phyloP scores from a whole-genome alignment of 2,329 filamentous ascomycete species.

The Alternaria alternata region DNA sequence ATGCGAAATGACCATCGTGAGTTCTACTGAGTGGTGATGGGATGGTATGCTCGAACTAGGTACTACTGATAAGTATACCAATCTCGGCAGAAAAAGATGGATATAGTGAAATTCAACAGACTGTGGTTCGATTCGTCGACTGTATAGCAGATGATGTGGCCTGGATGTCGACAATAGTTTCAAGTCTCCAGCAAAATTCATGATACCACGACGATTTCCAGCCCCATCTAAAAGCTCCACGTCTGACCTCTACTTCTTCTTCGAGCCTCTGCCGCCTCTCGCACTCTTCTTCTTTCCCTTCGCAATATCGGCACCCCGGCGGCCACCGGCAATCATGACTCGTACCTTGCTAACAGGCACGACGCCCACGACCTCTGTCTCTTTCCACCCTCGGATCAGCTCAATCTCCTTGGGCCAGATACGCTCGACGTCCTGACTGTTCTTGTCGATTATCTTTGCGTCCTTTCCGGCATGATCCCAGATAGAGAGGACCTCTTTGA shows the following conservation, averaged over 20 bases:
- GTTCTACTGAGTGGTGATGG: background rate
- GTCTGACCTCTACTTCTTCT: conserved; percentile 31
- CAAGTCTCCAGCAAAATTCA: background rate
- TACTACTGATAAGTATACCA: background rate
- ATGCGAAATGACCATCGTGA: background rate
- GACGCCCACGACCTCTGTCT: conserved; percentile 80
- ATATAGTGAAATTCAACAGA: background rate
- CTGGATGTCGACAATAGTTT: background rate
- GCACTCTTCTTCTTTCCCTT: conserved; percentile 42
- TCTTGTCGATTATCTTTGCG: conserved; percentile 53
- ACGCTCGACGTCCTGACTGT: conserved; percentile 67
- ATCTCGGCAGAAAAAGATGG: background rate
- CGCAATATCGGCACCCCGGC: conserved; percentile 37
- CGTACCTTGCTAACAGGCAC: conserved; percentile 82
- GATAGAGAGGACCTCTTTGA: conserved; percentile 84
- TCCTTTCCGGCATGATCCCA: conserved; percentile 75
- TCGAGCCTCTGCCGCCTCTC: conserved; percentile 42
- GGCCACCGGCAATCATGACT: conserved; percentile 70
- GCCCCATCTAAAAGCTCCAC: background rate
- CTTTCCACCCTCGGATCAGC: conserved; percentile 79
- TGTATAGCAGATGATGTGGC: background rate
- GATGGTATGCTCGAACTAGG: background rate
- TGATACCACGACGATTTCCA: background rate
- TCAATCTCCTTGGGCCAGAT: conserved; percentile 91
- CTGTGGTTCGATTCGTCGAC: background rate